Percentiles rank a stretch among this genome's conserved stretches.
These are phyloP conservation scores for Populus hybrid DNA, from an alignment of 441 rosid species.

Conservation along the genomic window DNA sequence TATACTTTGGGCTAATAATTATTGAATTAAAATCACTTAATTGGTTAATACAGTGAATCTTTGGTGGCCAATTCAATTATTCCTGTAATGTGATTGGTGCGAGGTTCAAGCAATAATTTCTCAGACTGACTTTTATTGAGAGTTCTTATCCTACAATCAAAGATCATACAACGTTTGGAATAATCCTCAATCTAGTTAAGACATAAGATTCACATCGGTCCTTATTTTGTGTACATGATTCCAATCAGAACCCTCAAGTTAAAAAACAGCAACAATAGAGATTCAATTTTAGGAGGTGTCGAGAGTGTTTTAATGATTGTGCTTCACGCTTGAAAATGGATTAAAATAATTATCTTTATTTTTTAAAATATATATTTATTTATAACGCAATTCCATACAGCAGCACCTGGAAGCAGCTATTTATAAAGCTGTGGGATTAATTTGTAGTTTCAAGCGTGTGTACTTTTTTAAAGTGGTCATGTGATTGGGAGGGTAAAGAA, in stretches of 20 bases:
- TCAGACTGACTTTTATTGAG: not conserved
- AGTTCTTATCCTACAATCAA: not conserved
- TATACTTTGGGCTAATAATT: too few relatives aligned
- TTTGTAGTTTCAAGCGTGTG: not conserved
- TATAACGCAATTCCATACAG: too few relatives aligned
- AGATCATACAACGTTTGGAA: not conserved
- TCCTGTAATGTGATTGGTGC: not conserved
- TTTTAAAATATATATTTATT: too few relatives aligned
- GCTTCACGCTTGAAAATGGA: fast-evolving
- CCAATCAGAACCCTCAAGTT: not conserved
- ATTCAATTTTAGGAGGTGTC: too few relatives aligned
- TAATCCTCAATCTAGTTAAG: not conserved
- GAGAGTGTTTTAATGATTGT: fast-evolving
- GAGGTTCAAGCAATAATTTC: not conserved
- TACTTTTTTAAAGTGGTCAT: not conserved
- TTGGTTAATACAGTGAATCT: not conserved
- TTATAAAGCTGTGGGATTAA: not conserved
- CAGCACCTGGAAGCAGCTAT: too few relatives aligned
- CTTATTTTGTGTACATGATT: not conserved
- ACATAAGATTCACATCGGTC: not conserved
- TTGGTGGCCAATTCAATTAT: not conserved
- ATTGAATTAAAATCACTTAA: not conserved
- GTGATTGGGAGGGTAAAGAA: not conserved
- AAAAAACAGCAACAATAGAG: too few relatives aligned
- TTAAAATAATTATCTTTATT: too few relatives aligned